Percentiles rank a stretch among this genome's conserved stretches.
phyloP scores from a whole-genome alignment of 257 asterid genomes.

The Osmanthus fragrans region DNA sequence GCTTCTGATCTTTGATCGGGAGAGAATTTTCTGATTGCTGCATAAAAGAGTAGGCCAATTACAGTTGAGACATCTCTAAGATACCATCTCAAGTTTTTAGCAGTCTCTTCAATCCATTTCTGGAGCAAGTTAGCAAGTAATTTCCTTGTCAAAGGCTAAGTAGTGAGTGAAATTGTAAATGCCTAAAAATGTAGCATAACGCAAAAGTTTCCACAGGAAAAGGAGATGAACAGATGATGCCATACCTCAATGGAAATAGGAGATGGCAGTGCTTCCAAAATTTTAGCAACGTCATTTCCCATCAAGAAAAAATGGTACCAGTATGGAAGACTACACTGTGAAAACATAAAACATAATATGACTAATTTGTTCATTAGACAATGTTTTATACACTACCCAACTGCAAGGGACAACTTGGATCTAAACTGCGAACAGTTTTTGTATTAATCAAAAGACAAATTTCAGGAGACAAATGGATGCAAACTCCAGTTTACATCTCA shows the following conservation, averaged over 20 bases:
- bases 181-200: neutral
- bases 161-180: neutral
- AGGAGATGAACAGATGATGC: slow-evolving; percentile 2
- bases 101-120: neutral
- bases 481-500: neutral
- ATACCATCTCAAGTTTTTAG: neutral
- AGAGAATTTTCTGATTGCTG: neutral
- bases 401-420: neutral
- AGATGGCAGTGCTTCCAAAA: slow-evolving; percentile 16
- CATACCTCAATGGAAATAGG: slow-evolving; percentile 57
- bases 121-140: neutral
- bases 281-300: slow-evolving; percentile 57
- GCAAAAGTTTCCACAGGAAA: neutral
- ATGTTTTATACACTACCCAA: neutral
- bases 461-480: neutral
- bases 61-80: neutral
- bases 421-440: neutral
- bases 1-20: neutral
- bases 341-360: slow-evolving; percentile 2
- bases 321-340: slow-evolving; percentile 24
- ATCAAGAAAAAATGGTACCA: slow-evolving; percentile 38
- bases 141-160: neutral
- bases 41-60: neutral
- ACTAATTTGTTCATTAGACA: slow-evolving; percentile 6
- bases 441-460: neutral